Conservation (phyloP, 352 stramenopile genomes). For the Plasmopara muralis region DNA sequence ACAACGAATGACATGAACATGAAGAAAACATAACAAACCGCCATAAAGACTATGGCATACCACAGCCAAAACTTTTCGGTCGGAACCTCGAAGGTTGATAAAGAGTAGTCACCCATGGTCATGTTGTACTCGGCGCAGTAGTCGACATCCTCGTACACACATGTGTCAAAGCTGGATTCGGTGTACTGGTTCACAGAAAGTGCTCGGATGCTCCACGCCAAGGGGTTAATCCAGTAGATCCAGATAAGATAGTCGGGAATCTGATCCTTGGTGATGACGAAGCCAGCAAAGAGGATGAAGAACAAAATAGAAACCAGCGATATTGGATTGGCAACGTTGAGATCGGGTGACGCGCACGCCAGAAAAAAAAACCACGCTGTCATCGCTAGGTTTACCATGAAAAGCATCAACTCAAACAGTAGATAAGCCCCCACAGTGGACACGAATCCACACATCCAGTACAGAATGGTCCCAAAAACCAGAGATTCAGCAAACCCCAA, state of each 20-base stretch:
- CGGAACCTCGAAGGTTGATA: slow-evolving; percentile 13
- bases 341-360: slow-evolving; percentile 9
- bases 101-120: slow-evolving; percentile 18
- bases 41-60: slow-evolving; percentile 17
- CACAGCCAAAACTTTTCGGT: slow-evolving; percentile 18
- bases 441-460: slow-evolving; percentile 70
- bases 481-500: slow-evolving; percentile 37
- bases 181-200: slow-evolving; percentile 23
- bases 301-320: slow-evolving; percentile 18
- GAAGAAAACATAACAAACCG: slow-evolving; percentile 13
- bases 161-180: slow-evolving; percentile 13
- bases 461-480: slow-evolving; percentile 70
- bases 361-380: slow-evolving; percentile 19
- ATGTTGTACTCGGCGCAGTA: slow-evolving; percentile 12
- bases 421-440: slow-evolving; percentile 20
- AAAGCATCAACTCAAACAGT: slow-evolving; percentile 29
- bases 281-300: slow-evolving; percentile 19
- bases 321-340: slow-evolving; percentile 19
- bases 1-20: slow-evolving; percentile 19
- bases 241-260: slow-evolving; percentile 26
- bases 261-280: slow-evolving; percentile 21
- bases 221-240: slow-evolving; percentile 23
- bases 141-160: slow-evolving; percentile 12
- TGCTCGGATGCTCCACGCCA: slow-evolving; percentile 14
- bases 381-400: slow-evolving; percentile 30